Conservation (phyloP, 148 eudicot species). For the Heliamphora exappendiculata region DNA sequence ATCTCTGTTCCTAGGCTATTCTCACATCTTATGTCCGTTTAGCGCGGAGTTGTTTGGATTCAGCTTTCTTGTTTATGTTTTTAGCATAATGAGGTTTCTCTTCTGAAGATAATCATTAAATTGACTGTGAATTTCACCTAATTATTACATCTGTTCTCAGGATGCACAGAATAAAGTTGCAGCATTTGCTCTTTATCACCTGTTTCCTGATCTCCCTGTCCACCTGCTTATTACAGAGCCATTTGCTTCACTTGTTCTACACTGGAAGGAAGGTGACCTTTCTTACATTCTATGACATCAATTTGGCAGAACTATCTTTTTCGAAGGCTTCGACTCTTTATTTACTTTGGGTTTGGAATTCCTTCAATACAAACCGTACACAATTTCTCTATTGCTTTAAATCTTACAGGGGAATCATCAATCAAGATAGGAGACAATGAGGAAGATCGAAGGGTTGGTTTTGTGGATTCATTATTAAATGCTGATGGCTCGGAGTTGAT, state of each 20-base stretch:
- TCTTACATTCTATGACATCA: neutral
- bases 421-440: constrained; percentile 33
- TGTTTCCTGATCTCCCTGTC: constrained; percentile 89
- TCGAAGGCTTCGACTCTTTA: neutral
- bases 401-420: constrained; percentile 48
- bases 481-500: constrained; percentile 22
- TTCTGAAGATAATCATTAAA: neutral
- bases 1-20: neutral
- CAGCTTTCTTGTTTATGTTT: neutral
- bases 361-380: neutral
- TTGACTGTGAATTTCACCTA: constrained; percentile 4
- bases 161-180: constrained; percentile 97
- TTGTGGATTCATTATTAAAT: constrained; percentile 65
- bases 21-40: neutral
- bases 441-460: constrained; percentile 65
- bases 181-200: constrained; percentile 67
- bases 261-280: constrained; percentile 78
- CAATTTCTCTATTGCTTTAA: constrained; percentile 4
- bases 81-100: neutral
- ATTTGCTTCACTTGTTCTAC: constrained; percentile 54
- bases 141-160: constrained; percentile 28
- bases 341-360: neutral
- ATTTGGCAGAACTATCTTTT: neutral
- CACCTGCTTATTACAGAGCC: constrained; percentile 69
- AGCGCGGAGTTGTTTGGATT: neutral